Evolutionary conservation across 2,329 filamentous ascomycete species (phyloP), one percentile per base, ranked within the genome.

Genomic region (Davidsoniella eucalypti): DNA sequence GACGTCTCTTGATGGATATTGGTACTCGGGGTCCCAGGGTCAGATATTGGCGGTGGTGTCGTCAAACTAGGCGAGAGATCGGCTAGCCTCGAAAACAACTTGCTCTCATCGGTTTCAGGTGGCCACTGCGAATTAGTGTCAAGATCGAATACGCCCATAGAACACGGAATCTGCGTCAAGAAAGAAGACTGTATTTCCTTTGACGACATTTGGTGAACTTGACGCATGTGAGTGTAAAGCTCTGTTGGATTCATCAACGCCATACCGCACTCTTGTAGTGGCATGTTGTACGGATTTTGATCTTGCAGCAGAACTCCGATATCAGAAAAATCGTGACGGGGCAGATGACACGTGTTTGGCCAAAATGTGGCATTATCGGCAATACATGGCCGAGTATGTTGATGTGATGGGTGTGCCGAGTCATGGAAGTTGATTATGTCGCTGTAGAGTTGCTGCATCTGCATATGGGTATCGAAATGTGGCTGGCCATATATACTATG

Each of bases 341-440:
- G 56, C 23, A 58, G 43, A 23, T 54, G 55, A 42, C 57, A 58
- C n/a, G 51, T 52, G 3, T 56, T 45, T 4, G 54, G 50, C 52
- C 49, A 51, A 8, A 55, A 49, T 29, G 45, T 23, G 25, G 49
- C 41, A 44, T 56, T 55, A 38, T 56, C 51, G 10, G 53, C 50
- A 37, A 52, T 49, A 36, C 54, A 55, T 36, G 48, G 47, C 5
- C 53, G 53, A 14, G 50, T 50, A 17, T 55, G 50, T 37, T 54
- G 50, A 26, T 41, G 33, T 16, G 49, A 36, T 7, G 49, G 50
- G 26, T 53, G 47, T 2, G 49, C 37, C n/a, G 39, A 46, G 40
- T 54, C 50, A 47, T 55, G 54, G 21, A 51, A 54, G 25, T 39
- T 48, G 21, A 52, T 44, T 10, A 52, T 40, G 16, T 52, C 50